These are phyloP conservation scores for Meyerozyma athensensis DNA, from an alignment of 1,139 yeast species.

Conservation along the genomic window DNA sequence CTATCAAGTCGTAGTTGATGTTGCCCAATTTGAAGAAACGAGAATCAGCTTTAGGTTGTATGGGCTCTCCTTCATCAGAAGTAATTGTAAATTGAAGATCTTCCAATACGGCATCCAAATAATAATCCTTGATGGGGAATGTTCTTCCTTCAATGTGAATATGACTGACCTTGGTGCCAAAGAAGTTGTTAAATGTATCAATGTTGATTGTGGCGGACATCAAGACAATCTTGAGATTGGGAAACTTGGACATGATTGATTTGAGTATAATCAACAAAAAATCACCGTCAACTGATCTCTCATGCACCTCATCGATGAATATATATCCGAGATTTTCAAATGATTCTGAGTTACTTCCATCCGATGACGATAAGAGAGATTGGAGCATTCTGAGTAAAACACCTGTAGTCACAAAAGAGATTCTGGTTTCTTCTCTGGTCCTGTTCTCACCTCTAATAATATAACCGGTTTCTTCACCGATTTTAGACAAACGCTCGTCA, in stretches of 20 bases:
- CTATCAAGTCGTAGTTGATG: constrained; percentile 69
- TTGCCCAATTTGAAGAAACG: constrained; percentile 58
- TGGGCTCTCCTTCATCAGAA: constrained; percentile 35
- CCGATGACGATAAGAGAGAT: constrained; percentile 21
- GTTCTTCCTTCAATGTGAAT: constrained; percentile 90
- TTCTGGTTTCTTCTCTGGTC: constrained; percentile 55
- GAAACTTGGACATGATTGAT: constrained; percentile 41
- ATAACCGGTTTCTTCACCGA: constrained; percentile 85
- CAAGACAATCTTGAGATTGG: constrained; percentile 62
- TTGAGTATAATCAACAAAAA: constrained; percentile 75
- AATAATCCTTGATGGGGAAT: constrained; percentile 78
- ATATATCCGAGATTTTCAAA: constrained; percentile 62
- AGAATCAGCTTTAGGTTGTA: constrained; percentile 60
- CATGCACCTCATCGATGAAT: constrained; percentile 94
- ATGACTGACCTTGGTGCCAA: constrained; percentile 44
- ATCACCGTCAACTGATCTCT: constrained; percentile 88
- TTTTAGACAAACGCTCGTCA: constrained; percentile 63
- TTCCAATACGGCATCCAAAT: constrained; percentile 60
- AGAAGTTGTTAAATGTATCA: constrained; percentile 62
- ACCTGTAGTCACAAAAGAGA: constrained; percentile 90
- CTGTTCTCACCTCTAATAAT: constrained; percentile 86
- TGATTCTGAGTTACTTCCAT: constrained; percentile 22
- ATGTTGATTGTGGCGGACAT: constrained; percentile 95
- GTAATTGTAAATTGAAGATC: constrained; percentile 50
- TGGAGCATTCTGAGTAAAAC: constrained; percentile 84